These are phyloP conservation scores for Erythrophleum ivorense DNA, from an alignment of 331 rosid species.

Conservation along the genomic window DNA sequence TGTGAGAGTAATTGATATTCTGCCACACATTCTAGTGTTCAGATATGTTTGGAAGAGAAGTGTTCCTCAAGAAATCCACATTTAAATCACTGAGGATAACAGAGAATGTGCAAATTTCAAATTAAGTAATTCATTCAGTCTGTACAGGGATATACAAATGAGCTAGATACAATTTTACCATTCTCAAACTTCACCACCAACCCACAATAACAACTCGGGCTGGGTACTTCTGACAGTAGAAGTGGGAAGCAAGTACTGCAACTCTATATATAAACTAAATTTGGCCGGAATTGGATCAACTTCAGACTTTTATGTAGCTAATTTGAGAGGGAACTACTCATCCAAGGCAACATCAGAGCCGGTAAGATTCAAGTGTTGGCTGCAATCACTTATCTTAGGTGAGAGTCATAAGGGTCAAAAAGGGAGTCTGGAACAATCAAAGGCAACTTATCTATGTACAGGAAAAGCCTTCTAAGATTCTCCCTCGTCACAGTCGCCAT, in stretches of 20 bases:
- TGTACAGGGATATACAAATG: conserved; percentile 79
- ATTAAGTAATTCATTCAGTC: conserved; percentile 47
- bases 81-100: background rate
- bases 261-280: conserved; percentile 52
- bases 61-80: conserved; percentile 32
- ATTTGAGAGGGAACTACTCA: conserved; percentile 43
- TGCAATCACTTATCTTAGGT: conserved; percentile 60
- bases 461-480: conserved; percentile 84
- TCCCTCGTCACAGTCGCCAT: conserved; percentile 81
- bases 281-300: conserved; percentile 41
- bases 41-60: background rate
- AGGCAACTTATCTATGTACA: conserved; percentile 89
- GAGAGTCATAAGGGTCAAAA: conserved; percentile 83
- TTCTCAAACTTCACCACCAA: conserved; percentile 68
- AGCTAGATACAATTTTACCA: conserved; percentile 57
- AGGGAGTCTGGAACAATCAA: conserved; percentile 76
- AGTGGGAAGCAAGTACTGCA: conserved; percentile 62
- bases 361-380: background rate
- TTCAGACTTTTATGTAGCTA: conserved; percentile 43
- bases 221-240: conserved; percentile 52
- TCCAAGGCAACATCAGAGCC: conserved; percentile 8
- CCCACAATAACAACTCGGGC: conserved; percentile 61
- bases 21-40: background rate
- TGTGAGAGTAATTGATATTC: background rate
- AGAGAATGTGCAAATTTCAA: conserved; percentile 45